Conservation (phyloP, 768 basidiomycete species). For the Mrakia hoshinonis region DNA sequence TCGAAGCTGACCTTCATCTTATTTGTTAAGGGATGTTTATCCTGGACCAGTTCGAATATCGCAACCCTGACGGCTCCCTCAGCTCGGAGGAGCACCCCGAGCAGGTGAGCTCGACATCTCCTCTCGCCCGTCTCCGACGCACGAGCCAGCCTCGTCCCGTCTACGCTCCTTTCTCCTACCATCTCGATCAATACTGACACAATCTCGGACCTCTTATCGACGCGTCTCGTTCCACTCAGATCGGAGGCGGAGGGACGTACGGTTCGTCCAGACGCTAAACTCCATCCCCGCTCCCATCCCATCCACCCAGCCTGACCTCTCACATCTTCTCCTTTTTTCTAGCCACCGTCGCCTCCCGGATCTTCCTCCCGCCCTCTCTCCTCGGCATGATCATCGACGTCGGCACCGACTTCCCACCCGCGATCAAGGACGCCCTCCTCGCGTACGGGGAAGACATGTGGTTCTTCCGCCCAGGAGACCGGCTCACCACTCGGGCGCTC, state of each 20-base stretch:
- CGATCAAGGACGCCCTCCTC: slow-evolving; percentile 52
- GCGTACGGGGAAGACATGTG: slow-evolving; percentile 67
- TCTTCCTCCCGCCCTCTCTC: slow-evolving; percentile 16
- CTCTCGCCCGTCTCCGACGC: slow-evolving; percentile 1
- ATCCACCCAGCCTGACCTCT: neutral
- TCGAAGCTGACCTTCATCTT: neutral
- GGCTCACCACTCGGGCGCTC: slow-evolving; percentile 60
- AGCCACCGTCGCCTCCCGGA: slow-evolving; percentile 60
- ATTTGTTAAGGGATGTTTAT: slow-evolving; percentile 65
- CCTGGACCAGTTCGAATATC: slow-evolving; percentile 66
- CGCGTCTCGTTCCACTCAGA: slow-evolving; percentile 44
- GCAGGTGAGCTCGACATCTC: slow-evolving; percentile 45
- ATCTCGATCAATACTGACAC: neutral
- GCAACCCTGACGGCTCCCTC: slow-evolving; percentile 51
- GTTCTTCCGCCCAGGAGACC: slow-evolving; percentile 55
- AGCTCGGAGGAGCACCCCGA: slow-evolving; percentile 47
- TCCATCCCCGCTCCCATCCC: too few relatives aligned
- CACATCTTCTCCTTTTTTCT: neutral
- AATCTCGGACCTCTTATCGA: neutral
- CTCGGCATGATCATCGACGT: slow-evolving; percentile 78
- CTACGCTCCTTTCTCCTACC: neutral
- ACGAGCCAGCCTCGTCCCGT: neutral
- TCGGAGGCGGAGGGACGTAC: slow-evolving; percentile 73
- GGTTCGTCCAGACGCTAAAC: too few relatives aligned
- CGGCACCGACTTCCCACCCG: slow-evolving; percentile 63